A percentile compares a stretch with the other conserved stretches of the same genome.
These are phyloP conservation scores for Sparassis latifolia DNA, from an alignment of 1,284 basidiomycete genomes.

Conservation along the genomic window DNA sequence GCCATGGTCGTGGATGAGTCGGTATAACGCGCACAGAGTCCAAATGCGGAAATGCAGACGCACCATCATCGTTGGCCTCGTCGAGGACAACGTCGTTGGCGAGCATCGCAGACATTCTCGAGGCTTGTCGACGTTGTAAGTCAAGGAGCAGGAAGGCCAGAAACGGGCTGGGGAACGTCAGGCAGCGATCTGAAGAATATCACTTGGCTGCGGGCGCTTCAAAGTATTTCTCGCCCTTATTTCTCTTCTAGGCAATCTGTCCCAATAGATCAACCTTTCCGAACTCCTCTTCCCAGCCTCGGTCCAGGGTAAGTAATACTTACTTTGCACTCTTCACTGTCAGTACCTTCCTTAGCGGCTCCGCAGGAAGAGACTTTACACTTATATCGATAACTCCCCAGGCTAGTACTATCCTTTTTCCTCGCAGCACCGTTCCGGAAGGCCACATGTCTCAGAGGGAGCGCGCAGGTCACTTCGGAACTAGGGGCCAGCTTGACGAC, in stretches of 20 bases:
- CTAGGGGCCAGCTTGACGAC: too few relatives aligned
- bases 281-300: conserved; percentile 12
- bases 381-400: too few relatives aligned
- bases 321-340: too few relatives aligned
- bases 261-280: conserved; percentile 7
- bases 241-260: conserved; percentile 23
- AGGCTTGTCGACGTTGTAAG: background rate
- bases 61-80: conserved; percentile 29
- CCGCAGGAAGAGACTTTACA: too few relatives aligned
- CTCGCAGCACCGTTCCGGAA: too few relatives aligned
- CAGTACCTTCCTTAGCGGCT: too few relatives aligned
- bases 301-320: background rate
- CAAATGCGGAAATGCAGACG: conserved; percentile 18
- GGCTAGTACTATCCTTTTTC: too few relatives aligned
- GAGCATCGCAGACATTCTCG: conserved; percentile 16
- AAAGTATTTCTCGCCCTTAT: conserved; percentile 23
- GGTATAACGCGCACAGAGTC: conserved; percentile 15
- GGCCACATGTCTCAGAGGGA: too few relatives aligned
- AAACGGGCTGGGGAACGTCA: conserved; percentile 1
- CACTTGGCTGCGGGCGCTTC: conserved; percentile 23
- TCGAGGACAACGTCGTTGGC: conserved; percentile 18
- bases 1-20: conserved; percentile 10
- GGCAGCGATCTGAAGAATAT: conserved; percentile 15
- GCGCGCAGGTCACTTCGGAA: too few relatives aligned
- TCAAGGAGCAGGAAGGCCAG: conserved; percentile 3